Evolutionary conservation across 148 eudicot genomes (phyloP).

Genomic region (Chenopodium berlandieri): DNA sequence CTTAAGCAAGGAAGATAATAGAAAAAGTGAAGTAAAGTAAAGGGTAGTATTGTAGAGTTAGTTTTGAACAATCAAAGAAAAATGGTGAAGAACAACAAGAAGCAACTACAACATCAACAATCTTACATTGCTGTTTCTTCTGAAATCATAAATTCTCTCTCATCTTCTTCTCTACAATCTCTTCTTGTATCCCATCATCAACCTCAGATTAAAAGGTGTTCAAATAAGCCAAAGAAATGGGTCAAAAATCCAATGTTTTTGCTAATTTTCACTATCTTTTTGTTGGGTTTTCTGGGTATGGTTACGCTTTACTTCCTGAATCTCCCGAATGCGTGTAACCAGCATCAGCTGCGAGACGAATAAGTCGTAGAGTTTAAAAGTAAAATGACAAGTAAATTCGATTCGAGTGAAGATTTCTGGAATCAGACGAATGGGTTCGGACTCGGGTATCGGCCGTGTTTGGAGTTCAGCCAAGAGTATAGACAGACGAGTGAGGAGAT

Average conservation of each 20-base stretch:
- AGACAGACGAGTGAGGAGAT: constrained; percentile 27
- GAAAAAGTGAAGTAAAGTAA: neutral
- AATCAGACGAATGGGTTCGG: constrained; percentile 77
- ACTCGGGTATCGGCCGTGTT: constrained; percentile 70
- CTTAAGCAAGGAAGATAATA: too few species aligned
- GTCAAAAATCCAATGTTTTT: constrained; percentile 43
- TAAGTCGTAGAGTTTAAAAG: neutral
- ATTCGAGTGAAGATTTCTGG: constrained; percentile 56
- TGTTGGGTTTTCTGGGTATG: constrained; percentile 55
- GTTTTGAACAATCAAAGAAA: neutral
- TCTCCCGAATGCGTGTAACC: constrained; percentile 44
- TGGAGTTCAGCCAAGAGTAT: constrained; percentile 62
- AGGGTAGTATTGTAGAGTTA: neutral
- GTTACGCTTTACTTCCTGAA: constrained; percentile 39
- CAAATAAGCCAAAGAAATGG: neutral
- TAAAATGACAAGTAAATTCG: neutral
- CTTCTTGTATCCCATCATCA: constrained; percentile 30
- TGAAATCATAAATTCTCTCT: constrained; percentile 59
- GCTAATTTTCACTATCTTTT: constrained; percentile 35
- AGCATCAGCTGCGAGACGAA: constrained; percentile 15
- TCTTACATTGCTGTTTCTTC: constrained; percentile 80
- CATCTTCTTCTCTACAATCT: constrained; percentile 62
- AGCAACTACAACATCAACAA: constrained; percentile 24
- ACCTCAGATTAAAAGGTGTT: constrained; percentile 40
- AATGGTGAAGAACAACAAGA: constrained; percentile 26